Percentiles rank a stretch among this genome's conserved stretches.
These are phyloP conservation scores for Pseudomonodictys pantanalensis DNA, from an alignment of 495 filamentous ascomycete species.

Conservation along the genomic window DNA sequence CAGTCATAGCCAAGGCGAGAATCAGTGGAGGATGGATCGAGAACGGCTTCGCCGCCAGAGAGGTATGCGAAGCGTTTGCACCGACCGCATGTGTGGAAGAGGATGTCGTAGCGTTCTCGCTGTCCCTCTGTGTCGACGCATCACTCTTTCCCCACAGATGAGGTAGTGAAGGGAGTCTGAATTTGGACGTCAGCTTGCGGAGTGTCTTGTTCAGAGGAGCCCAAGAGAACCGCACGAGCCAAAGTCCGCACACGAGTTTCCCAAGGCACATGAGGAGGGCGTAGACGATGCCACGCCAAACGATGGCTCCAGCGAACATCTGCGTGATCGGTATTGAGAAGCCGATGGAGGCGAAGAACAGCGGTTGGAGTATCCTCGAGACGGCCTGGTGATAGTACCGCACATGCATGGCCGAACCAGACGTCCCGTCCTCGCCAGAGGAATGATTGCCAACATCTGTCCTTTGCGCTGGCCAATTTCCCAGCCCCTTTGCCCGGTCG, in stretches of 20 bases:
- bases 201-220: neutral
- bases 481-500: too few species aligned
- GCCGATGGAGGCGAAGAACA: slow-evolving; percentile 81
- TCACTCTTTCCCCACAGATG: slow-evolving; percentile 28
- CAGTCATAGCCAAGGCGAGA: slow-evolving; percentile 64
- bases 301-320: slow-evolving; percentile 60
- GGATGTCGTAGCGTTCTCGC: too few species aligned
- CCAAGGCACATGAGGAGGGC: slow-evolving; percentile 64
- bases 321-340: slow-evolving; percentile 73
- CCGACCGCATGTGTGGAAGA: neutral
- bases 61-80: slow-evolving; percentile 12
- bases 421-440: slow-evolving; percentile 6
- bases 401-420: slow-evolving; percentile 50
- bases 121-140: neutral
- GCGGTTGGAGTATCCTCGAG: slow-evolving; percentile 59
- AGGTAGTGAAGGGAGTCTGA: slow-evolving; percentile 13
- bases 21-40: slow-evolving; percentile 61
- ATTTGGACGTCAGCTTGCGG: neutral
- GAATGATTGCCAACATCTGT: neutral
- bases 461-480: too few species aligned
- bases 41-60: slow-evolving; percentile 43
- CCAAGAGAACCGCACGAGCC: slow-evolving; percentile 54
- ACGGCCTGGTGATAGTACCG: slow-evolving; percentile 54
- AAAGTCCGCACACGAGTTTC: slow-evolving; percentile 63
- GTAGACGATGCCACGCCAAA: slow-evolving; percentile 75